phyloP scores from a whole-genome alignment of 1,284 basidiomycete genomes.

The Tylopilus sp. region DNA sequence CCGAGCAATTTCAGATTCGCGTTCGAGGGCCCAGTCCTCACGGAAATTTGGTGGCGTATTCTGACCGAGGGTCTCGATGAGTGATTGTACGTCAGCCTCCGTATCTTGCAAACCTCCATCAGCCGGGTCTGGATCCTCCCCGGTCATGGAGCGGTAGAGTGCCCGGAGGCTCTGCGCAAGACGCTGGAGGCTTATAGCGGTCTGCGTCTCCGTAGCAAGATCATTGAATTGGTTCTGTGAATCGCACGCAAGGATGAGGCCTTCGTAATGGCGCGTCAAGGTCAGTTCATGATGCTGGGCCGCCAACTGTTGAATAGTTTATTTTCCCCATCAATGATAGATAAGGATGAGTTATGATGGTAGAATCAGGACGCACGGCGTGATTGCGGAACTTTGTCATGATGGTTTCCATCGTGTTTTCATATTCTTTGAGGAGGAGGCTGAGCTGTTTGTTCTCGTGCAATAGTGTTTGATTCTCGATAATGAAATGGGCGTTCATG shows the following conservation, averaged over 20 bases:
- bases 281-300: slow-evolving; percentile 91
- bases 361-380: slow-evolving; percentile 57
- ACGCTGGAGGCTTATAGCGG: slow-evolving; percentile 58
- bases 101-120: slow-evolving; percentile 19
- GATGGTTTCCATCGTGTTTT: slow-evolving; percentile 90
- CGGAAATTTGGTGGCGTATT: slow-evolving; percentile 8
- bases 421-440: slow-evolving; percentile 88
- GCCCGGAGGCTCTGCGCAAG: slow-evolving; percentile 69
- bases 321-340: slow-evolving; percentile 2
- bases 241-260: slow-evolving; percentile 73
- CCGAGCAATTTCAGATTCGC: slow-evolving; percentile 78
- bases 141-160: slow-evolving; percentile 68
- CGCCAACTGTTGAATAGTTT: slow-evolving; percentile 49
- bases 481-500: slow-evolving; percentile 83
- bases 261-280: slow-evolving; percentile 88
- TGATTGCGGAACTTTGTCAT: slow-evolving; percentile 96
- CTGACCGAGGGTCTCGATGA: slow-evolving; percentile 43
- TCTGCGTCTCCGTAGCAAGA: slow-evolving; percentile 54
- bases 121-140: slow-evolving; percentile 50
- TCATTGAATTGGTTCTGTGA: slow-evolving; percentile 59
- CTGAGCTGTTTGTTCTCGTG: slow-evolving; percentile 96
- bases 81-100: slow-evolving; percentile 38
- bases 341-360: neutral
- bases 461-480: slow-evolving; percentile 89
- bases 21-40: slow-evolving; percentile 77